Percentiles rank a stretch among this genome's conserved stretches.
Evolutionary conservation across 1,139 yeast species (phyloP).

Genomic region (Candida glucosophila): DNA sequence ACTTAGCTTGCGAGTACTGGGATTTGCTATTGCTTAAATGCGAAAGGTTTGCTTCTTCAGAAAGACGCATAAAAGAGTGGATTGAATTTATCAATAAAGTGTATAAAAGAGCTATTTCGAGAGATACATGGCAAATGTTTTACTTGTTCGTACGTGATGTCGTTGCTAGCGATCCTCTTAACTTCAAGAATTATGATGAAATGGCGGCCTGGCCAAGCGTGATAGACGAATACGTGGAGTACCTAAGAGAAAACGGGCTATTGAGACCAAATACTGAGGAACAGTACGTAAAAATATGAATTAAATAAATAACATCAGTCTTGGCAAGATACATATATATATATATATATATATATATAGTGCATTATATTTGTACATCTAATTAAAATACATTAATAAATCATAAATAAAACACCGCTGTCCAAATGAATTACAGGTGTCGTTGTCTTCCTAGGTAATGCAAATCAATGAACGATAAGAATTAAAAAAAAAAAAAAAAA

Average conservation of each 20-base stretch:
- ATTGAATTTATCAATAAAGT: constrained; percentile 32
- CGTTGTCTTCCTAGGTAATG: too few species aligned
- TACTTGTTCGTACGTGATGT: constrained; percentile 54
- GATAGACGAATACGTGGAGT: constrained; percentile 79
- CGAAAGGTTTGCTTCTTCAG: constrained; percentile 6
- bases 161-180: constrained; percentile 36
- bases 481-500: too few species aligned
- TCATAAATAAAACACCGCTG: too few species aligned
- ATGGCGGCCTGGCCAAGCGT: constrained; percentile 88
- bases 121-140: constrained; percentile 83
- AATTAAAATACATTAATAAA: too few species aligned
- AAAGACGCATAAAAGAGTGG: constrained; percentile 40
- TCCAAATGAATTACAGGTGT: too few species aligned
- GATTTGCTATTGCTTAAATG: constrained; percentile 41
- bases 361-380: too few species aligned
- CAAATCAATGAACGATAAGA: too few species aligned
- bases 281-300: constrained; percentile 1
- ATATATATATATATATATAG: too few species aligned
- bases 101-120: constrained; percentile 42
- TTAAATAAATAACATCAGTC: constrained; percentile 7
- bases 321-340: too few species aligned
- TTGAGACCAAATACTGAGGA: constrained; percentile 4
- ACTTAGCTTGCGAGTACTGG: constrained; percentile 77
- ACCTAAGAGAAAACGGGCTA: constrained; percentile 27
- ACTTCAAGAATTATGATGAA: constrained; percentile 55